Evolutionary conservation across 1,284 basidiomycete species (phyloP).

Genomic region (Ceratobasidium papillatum): DNA sequence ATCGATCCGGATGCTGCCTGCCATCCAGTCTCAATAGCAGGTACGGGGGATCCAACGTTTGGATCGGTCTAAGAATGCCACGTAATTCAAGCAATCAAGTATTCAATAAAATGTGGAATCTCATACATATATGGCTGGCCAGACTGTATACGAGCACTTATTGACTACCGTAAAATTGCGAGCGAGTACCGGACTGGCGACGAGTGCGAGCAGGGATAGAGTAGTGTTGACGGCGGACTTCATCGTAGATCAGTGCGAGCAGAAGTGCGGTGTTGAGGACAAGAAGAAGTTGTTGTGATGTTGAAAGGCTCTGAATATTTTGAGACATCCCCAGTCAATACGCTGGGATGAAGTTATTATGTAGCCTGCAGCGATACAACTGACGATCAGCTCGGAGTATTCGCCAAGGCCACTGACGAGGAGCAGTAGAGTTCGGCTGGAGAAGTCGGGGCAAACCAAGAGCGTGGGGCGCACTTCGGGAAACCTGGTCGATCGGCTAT

Average conservation of each 20-base stretch:
- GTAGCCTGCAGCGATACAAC: background rate
- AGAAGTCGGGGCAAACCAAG: background rate
- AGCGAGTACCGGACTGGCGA: slow-evolving; percentile 49
- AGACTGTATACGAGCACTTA: slow-evolving; percentile 40
- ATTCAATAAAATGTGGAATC: slow-evolving; percentile 47
- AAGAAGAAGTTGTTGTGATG: slow-evolving; percentile 5
- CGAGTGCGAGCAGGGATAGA: slow-evolving; percentile 47
- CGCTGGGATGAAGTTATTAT: background rate
- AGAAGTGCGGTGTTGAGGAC: slow-evolving; percentile 11
- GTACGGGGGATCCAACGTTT: slow-evolving; percentile 45
- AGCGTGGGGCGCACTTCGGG: background rate
- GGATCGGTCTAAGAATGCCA: slow-evolving; percentile 38
- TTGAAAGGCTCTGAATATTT: slow-evolving; percentile 4
- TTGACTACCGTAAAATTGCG: slow-evolving; percentile 56
- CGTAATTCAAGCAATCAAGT: slow-evolving; percentile 23
- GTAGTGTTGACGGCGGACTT: slow-evolving; percentile 39
- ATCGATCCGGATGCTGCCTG: slow-evolving; percentile 53
- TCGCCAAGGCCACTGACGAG: background rate
- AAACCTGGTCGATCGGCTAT: background rate
- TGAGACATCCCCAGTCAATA: background rate
- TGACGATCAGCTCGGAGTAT: background rate
- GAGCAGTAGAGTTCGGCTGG: background rate
- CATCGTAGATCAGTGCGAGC: slow-evolving; percentile 31
- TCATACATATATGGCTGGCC: slow-evolving; percentile 42
- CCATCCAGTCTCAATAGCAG: slow-evolving; percentile 55